Evolutionary conservation across 2,329 filamentous ascomycete species (phyloP), one percentile per base, ranked within the genome.

Genomic region (Dactylellina sp.): DNA sequence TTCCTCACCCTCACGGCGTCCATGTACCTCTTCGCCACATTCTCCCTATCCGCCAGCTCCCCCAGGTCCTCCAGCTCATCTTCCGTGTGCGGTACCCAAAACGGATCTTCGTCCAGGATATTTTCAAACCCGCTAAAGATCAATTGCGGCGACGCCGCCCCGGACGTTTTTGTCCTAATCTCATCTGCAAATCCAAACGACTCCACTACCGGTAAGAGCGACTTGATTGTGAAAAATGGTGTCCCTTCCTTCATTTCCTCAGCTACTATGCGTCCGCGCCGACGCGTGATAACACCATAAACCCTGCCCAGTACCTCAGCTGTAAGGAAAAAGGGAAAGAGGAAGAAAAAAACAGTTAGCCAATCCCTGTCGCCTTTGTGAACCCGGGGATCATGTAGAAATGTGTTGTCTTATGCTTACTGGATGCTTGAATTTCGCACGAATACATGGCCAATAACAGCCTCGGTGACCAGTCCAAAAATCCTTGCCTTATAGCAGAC

Each of bases 371-470:
- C 40, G 14, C 25, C 7, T 50, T 68, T 60, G 47, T 47, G 47
- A 64, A 39, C 44, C 40, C 22, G 46, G 49, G 46, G 44, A 60
- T 25, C 60, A 72, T 72, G 76, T 76, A 75, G 44, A 61, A 25
- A 47, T 28, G 44, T 59, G 63, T 76, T 63, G 68, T 62, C 44
- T 52, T 14, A 32, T 35, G 50, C 87, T 81, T 85, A 90, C 88
- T 94, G 20, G 91, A 93, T 28, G 94, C 93, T 85, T 98, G 95
- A 79, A 99, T 98, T 81, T 98, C 95, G 81, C 94, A 97, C 63
- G 88, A 92, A 84, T 99, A 99, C 92, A 98, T 98, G 57, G 95
- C 95, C 47, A 99, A 88, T 83, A 98, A 88, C 77, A 99, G 87
- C n/a, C 95, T 89, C 0, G 95, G 91, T 40, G 90, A 94, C 95